These are phyloP conservation scores for Diplosphaera chodatii DNA, from an alignment of 139 green algal genomes.

Conservation along the genomic window DNA sequence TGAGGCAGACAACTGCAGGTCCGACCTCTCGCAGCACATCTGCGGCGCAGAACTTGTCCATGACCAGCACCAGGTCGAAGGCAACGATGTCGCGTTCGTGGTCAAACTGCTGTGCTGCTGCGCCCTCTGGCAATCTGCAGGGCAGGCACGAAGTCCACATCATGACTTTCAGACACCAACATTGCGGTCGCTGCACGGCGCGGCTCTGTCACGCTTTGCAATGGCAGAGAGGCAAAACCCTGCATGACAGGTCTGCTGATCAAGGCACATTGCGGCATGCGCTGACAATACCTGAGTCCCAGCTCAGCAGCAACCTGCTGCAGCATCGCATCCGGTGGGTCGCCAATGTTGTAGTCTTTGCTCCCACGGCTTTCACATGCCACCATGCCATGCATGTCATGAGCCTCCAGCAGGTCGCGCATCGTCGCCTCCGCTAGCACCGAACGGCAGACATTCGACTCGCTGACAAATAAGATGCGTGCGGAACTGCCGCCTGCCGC, in stretches of 20 bases:
- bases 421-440: conserved; percentile 60
- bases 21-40: conserved; percentile 77
- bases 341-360: conserved; percentile 67
- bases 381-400: conserved; percentile 28
- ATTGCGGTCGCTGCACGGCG: too few species aligned
- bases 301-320: conserved; percentile 20
- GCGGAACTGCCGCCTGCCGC: not conserved
- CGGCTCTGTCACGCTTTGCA: too few species aligned
- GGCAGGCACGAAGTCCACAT: not conserved
- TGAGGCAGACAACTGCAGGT: too few species aligned
- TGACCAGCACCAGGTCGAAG: conserved; percentile 67
- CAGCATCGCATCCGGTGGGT: conserved; percentile 39
- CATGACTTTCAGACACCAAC: not conserved
- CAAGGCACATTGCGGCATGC: too few species aligned
- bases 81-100: conserved; percentile 54
- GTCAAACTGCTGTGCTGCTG: conserved; percentile 40
- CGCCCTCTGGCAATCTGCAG: conserved; percentile 11
- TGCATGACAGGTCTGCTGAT: too few species aligned
- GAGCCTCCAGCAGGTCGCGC: conserved; percentile 23
- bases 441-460: conserved; percentile 70
- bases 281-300: conserved; percentile 11
- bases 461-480: conserved; percentile 58
- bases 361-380: conserved; percentile 34
- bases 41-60: conserved; percentile 82
- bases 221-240: too few species aligned